A percentile compares a stretch with the other conserved stretches of the same genome.
Evolutionary conservation across 169 alveolate genomes (phyloP).

Genomic region (Plasmodium vinckei): DNA sequence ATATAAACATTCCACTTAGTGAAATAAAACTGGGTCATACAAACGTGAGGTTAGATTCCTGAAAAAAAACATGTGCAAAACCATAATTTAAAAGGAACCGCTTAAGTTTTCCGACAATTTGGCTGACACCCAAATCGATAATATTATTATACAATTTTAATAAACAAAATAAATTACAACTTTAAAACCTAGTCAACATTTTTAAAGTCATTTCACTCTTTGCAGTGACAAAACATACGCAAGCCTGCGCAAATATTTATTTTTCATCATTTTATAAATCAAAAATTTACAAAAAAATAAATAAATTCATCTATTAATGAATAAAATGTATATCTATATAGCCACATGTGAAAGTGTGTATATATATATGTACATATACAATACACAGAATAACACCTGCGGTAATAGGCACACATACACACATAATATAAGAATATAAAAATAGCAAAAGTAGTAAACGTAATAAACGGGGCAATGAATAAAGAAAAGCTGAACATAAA

Average conservation of each 20-base stretch:
- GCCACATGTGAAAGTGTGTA: constrained; percentile 1
- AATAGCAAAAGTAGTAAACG: background rate
- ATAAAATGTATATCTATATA: constrained; percentile 2
- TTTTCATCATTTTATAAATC: constrained; percentile 27
- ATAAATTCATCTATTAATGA: constrained; percentile 5
- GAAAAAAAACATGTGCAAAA: no score
- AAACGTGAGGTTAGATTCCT: no score
- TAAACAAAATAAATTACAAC: no score
- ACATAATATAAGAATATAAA: background rate
- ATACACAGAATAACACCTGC: background rate
- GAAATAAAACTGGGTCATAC: no score
- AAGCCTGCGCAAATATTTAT: background rate
- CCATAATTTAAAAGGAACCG: no score
- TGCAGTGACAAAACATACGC: background rate
- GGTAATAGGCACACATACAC: constrained; percentile 2
- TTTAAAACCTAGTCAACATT: no score
- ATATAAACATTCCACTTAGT: no score
- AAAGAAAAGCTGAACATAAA: no score
- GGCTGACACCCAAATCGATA: no score
- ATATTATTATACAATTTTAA: no score
- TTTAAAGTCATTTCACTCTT: constrained; percentile 13
- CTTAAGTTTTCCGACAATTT: no score
- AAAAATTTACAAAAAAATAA: constrained; percentile 62
- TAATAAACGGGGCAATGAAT: no score
- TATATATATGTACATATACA: background rate